Evolutionary conservation across 352 stramenopile species (phyloP).

Genomic region (Phytophthora chlamydospora): DNA sequence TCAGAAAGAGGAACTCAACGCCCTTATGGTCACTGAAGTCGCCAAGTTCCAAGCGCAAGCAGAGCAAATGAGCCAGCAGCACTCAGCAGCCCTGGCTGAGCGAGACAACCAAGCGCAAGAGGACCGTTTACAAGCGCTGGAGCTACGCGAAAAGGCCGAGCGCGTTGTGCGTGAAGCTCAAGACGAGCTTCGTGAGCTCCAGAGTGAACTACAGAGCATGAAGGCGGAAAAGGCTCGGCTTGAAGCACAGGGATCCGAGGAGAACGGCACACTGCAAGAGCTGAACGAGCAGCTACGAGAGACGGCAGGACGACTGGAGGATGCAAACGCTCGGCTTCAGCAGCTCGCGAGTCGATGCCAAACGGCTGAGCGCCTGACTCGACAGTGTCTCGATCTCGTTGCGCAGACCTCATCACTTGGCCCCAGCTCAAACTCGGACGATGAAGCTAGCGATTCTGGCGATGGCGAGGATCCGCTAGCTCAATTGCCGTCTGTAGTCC

Average conservation of each 20-base stretch:
- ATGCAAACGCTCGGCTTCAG: conserved; percentile 34
- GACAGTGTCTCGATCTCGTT: conserved; percentile 43
- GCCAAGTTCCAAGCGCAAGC: conserved; percentile 48
- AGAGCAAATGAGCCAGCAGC: conserved; percentile 34
- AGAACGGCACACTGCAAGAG: conserved; percentile 58
- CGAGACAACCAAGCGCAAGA: conserved; percentile 25
- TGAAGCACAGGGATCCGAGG: conserved; percentile 52
- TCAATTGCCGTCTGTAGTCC: conserved; percentile 23
- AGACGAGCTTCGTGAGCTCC: conserved; percentile 41
- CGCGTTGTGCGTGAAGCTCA: conserved; percentile 30
- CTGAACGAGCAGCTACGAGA: conserved; percentile 62
- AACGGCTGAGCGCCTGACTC: conserved; percentile 24
- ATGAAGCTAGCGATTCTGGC: conserved; percentile 17
- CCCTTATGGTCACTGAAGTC: conserved; percentile 55
- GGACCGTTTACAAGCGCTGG: conserved; percentile 38
- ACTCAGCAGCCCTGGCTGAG: conserved; percentile 23
- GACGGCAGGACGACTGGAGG: conserved; percentile 42
- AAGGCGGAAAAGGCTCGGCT: conserved; percentile 52
- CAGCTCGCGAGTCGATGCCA: conserved; percentile 47
- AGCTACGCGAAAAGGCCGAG: conserved; percentile 38
- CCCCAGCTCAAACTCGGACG: conserved; percentile 5
- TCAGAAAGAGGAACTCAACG: conserved; percentile 79
- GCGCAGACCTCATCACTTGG: conserved; percentile 9
- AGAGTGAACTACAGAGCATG: conserved; percentile 36
- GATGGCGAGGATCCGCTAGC: conserved; percentile 16